Evolutionary conservation across 1,139 yeast genomes (phyloP), one percentile per base, ranked within the genome.

Genomic region (Sugiyamaella novakii): DNA sequence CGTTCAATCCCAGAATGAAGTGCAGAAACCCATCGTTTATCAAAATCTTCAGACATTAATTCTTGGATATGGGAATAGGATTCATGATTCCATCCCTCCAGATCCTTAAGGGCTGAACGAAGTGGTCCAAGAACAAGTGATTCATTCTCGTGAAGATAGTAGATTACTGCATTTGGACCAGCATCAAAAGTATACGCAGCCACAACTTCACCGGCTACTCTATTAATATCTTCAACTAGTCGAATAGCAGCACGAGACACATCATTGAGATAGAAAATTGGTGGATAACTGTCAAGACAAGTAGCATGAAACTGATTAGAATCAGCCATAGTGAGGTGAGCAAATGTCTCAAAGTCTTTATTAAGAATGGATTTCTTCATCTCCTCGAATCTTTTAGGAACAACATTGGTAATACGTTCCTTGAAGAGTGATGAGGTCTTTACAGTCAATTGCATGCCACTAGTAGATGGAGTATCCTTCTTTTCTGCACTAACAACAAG

Each of bases 141-240:
- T 68, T 89, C 96, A 69, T 91, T 78, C 59, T 81, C 74, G 58
- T 78, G 77, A 64, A 84, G 81, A 67, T 91, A 92, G 73, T 92
- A 92, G 54, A 92, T 79, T 43, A 92, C 99, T 11, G 97, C 96
- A 71, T 92, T 92, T 67, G 99, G 98, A 63, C 99, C 99, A 33
- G 99, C 99, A 68, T 92, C 99, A 64, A 86, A 92, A 2, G 99
- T 94, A 70, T 92, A 92, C 30, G 98, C 98, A 19, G 96, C 97
- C 48, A 89, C 76, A 14, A 77, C 77, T 60, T 77, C 74, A 45
- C 86, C 86, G 3, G 74, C 73, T 8, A 56, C 57, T 56, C 76
- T 83, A 65, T 92, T 92, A 67, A 92, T 80, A 51, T 76, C 74
- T 68, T 92, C 95, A 30, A 91, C 79, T 51, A 89, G 75, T 61